Percentiles rank a stretch among this genome's conserved stretches.
Conservation (phyloP, 345 rosid species). For the Litchi chinensis region DNA sequence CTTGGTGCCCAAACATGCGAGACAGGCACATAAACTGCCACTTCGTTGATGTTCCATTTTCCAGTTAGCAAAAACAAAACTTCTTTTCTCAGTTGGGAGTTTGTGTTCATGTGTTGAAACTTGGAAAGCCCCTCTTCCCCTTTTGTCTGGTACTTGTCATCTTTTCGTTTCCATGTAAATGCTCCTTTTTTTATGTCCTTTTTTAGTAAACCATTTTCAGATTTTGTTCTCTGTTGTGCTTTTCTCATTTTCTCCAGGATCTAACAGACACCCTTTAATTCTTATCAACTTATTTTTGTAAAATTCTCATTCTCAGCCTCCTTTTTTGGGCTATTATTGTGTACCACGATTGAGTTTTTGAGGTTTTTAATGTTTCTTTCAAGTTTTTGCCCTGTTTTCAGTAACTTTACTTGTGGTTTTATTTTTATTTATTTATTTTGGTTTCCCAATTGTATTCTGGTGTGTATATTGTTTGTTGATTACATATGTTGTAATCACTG, state of each 20-base stretch:
- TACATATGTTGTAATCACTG: background rate
- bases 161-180: background rate
- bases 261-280: background rate
- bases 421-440: background rate
- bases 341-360: background rate
- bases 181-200: background rate
- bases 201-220: background rate
- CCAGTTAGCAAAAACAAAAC: background rate
- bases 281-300: background rate
- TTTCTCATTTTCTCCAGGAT: background rate
- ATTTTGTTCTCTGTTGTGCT: background rate
- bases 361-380: constrained; percentile 5
- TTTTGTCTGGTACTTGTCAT: background rate
- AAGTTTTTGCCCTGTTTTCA: constrained; percentile 1
- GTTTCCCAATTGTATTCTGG: background rate
- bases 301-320: background rate
- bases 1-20: background rate
- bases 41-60: background rate
- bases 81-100: background rate
- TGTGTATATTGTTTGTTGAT: background rate
- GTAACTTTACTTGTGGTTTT: background rate
- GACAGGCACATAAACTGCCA: background rate
- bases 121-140: background rate
- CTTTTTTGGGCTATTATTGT: background rate
- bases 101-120: background rate